A percentile compares a stretch with the other conserved stretches of the same genome.
Conservation (phyloP, 108 stramenopile genomes). For the Phaeodactylum tricornutum region DNA sequence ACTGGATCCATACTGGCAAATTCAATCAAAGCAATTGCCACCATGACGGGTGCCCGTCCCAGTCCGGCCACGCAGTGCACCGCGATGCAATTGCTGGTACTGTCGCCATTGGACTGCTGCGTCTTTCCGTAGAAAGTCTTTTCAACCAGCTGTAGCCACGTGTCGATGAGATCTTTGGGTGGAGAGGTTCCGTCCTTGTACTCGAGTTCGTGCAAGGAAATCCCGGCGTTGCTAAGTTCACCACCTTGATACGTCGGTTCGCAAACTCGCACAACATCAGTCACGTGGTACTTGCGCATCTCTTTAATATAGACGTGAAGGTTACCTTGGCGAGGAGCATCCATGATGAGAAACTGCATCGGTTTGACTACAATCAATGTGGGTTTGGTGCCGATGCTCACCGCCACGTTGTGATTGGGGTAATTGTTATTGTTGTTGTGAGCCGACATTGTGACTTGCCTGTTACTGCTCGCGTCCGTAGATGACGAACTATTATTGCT, state of each 20-base stretch:
- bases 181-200: slow-evolving; percentile 92
- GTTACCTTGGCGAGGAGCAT: slow-evolving; percentile 91
- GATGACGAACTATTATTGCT: no score
- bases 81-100: slow-evolving; percentile 52
- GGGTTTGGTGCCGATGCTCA: slow-evolving; percentile 49
- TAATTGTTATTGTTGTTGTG: no score
- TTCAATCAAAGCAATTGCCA: slow-evolving; percentile 96
- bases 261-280: slow-evolving; percentile 88
- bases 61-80: slow-evolving; percentile 98
- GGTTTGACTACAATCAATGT: slow-evolving; percentile 35
- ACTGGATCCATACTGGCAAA: slow-evolving; percentile 85
- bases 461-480: no score
- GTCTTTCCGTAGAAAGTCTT: slow-evolving; percentile 76
- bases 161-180: slow-evolving; percentile 65
- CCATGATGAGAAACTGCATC: slow-evolving; percentile 95
- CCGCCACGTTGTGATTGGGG: no score
- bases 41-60: slow-evolving; percentile 94
- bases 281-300: slow-evolving; percentile 83
- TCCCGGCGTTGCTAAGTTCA: slow-evolving; percentile 79
- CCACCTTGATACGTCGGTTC: slow-evolving; percentile 82
- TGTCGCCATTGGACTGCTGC: not conserved
- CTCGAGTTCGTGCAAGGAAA: slow-evolving; percentile 86
- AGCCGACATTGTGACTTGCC: no score
- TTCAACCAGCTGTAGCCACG: slow-evolving; percentile 83
- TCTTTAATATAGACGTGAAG: slow-evolving; percentile 90